phyloP scores from a whole-genome alignment of 495 filamentous ascomycete species.

The Podospora comata region DNA sequence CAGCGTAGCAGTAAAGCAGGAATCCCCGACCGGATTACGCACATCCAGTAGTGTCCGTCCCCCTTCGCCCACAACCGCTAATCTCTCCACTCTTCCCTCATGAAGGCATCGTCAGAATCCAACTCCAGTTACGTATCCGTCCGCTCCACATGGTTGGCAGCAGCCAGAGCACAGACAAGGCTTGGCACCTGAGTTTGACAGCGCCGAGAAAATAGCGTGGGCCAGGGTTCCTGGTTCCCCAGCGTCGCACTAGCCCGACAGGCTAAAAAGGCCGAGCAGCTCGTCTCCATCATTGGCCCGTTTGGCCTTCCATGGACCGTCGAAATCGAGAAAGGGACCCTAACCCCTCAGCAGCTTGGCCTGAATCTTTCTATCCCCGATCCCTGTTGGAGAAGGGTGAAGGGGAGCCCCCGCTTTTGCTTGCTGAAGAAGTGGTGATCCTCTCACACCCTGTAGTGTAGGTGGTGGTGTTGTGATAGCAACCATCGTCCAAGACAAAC shows the following conservation, averaged over 20 bases:
- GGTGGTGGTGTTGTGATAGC: background rate
- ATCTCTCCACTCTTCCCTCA: background rate
- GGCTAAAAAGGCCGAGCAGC: slow-evolving; percentile 2
- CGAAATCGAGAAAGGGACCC: background rate
- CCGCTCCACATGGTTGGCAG: background rate
- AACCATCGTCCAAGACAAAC: background rate
- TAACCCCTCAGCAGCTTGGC: slow-evolving; percentile 1
- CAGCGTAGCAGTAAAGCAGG: background rate
- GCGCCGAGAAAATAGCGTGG: slow-evolving; percentile 8
- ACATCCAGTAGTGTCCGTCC: background rate
- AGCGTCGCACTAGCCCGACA: background rate
- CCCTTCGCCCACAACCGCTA: background rate
- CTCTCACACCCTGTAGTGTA: background rate
- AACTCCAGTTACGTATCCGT: background rate
- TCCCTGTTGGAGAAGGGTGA: slow-evolving; percentile 1
- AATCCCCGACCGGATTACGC: background rate
- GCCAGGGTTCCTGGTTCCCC: slow-evolving; percentile 13
- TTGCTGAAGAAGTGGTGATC: background rate
- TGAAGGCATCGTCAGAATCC: slow-evolving; percentile 2
- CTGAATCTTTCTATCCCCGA: background rate
- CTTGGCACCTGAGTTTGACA: slow-evolving; percentile 16
- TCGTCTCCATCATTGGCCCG: background rate
- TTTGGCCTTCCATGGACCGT: background rate
- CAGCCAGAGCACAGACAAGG: background rate
- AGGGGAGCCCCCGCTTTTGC: background rate